Percentiles rank a stretch among this genome's conserved stretches.
Conservation (phyloP, 768 basidiomycete genomes). For the Boletellus ananiceps region DNA sequence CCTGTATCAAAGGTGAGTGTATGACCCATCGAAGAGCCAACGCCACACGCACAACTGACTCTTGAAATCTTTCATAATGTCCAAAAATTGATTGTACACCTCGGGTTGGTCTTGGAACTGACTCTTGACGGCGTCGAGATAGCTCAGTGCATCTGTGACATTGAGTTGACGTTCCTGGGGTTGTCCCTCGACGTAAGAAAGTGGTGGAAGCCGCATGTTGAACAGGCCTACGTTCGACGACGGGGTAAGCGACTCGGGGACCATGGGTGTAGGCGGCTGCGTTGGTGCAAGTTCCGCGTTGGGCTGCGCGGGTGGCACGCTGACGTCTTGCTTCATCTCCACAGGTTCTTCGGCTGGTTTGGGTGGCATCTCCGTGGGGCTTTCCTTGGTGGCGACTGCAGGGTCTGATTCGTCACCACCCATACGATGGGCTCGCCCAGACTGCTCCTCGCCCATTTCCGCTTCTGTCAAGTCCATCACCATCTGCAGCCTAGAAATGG, state of each 20-base stretch:
- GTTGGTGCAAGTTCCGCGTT: constrained; percentile 8
- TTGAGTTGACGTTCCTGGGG: constrained; percentile 45
- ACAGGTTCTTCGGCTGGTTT: constrained; percentile 9
- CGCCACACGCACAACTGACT: constrained; percentile 46
- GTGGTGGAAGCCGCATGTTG: constrained; percentile 15
- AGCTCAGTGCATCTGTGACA: constrained; percentile 58
- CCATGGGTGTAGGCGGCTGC: constrained; percentile 12
- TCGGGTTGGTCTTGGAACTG: constrained; percentile 56
- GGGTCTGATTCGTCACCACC: constrained; percentile 1
- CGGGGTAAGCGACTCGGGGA: constrained; percentile 6
- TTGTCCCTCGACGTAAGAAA: constrained; percentile 26
- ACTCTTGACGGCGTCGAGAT: constrained; percentile 60
- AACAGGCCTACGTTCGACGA: constrained; percentile 2
- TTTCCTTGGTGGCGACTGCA: constrained; percentile 1
- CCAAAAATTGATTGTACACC: constrained; percentile 59
- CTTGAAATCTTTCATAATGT: constrained; percentile 77
- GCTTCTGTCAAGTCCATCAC: constrained; percentile 22
- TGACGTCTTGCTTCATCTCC: constrained; percentile 23
- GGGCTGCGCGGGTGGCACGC: constrained; percentile 17
- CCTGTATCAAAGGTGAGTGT: constrained; percentile 37
- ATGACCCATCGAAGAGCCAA: not conserved
- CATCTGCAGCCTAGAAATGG: constrained; percentile 18
- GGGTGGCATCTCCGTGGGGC: constrained; percentile 5
- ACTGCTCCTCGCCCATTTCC: constrained; percentile 13
- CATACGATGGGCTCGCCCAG: constrained; percentile 7